Evolutionary conservation across 2,329 filamentous ascomycete species (phyloP), one percentile per base, ranked within the genome.

Genomic region (Diaporthe eres): DNA sequence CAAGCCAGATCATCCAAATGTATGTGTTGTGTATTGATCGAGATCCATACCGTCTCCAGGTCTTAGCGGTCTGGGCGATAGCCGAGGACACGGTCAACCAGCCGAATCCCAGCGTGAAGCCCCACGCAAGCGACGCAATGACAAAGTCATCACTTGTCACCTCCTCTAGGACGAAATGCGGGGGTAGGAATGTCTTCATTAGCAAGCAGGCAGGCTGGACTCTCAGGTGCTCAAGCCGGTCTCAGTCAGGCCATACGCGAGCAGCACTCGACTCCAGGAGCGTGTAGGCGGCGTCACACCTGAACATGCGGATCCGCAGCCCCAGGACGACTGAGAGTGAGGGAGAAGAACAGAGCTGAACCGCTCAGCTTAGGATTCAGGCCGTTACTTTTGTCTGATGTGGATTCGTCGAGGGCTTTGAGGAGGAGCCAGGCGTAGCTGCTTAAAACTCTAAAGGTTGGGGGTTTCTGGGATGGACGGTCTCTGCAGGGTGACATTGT

Each of bases 21-120:
- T 73, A 73, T 4, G 71, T 73, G 47, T 67, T 73, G 58, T 73
- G 71, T 61, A 65, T 73, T 22, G 71, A 65, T 31, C 34, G 44
- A 31, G 71, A 55, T 28, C 71, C 71, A 55, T 73, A 73, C 6
- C 71, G 58, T 55, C 34, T 73, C 71, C 71, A 73, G 44, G 61
- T 73, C 34, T 65, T 65, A 9, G 44, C 22, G n/a, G 44, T 73
- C 34, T 73, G 71, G 25, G 34, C 34, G 22, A 65, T 55, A 37
- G 71, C 71, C 31, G 58, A 44, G 34, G 58, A 73, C 19, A 63
- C 61, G 25, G 71, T 73, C 58, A 73, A 65, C 71, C 71, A 73
- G 71, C 71, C 71, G 22, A 73, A 73, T 17, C 71, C 71, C 42
- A 73, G 71, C 39, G 71, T 65, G 44, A 73, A 73, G 44, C 71